Conservation (phyloP, 305 asterid species). For the Solanum chacoense region DNA sequence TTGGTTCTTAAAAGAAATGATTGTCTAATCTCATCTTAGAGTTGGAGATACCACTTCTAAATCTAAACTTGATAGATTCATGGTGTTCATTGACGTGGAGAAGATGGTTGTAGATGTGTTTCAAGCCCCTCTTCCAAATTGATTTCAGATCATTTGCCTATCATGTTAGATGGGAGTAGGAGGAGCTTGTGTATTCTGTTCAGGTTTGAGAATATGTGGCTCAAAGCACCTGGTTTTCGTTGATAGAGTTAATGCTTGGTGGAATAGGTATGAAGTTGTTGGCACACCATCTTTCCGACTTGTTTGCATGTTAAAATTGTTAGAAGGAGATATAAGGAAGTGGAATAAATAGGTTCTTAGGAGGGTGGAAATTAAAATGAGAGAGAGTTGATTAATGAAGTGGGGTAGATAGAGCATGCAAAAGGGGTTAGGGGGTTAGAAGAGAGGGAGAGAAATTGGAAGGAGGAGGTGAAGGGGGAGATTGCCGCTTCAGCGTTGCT, state of each 20-base stretch:
- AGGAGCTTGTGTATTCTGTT: neutral
- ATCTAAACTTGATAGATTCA: neutral
- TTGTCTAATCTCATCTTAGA: neutral
- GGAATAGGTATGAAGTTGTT: neutral
- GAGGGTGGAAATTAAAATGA: neutral
- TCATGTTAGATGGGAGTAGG: too few species aligned
- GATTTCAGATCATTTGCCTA: neutral
- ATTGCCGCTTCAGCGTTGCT: too few species aligned
- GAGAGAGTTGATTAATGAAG: neutral
- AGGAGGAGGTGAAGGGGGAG: too few species aligned
- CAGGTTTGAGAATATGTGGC: neutral
- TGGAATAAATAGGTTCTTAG: neutral
- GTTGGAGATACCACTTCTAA: neutral
- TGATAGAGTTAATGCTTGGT: too few species aligned
- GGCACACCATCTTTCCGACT: neutral
- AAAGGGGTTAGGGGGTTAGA: neutral
- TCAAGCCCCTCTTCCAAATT: neutral
- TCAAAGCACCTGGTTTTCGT: too few species aligned
- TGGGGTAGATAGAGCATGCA: neutral
- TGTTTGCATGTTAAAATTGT: neutral
- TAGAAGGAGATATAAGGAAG: neutral
- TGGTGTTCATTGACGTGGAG: neutral
- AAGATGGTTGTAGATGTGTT: neutral
- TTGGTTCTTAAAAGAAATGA: neutral
- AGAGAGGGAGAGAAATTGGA: too few species aligned